Conservation (phyloP, 2,329 filamentous ascomycete genomes). For the Aspergillus ochraceus region DNA sequence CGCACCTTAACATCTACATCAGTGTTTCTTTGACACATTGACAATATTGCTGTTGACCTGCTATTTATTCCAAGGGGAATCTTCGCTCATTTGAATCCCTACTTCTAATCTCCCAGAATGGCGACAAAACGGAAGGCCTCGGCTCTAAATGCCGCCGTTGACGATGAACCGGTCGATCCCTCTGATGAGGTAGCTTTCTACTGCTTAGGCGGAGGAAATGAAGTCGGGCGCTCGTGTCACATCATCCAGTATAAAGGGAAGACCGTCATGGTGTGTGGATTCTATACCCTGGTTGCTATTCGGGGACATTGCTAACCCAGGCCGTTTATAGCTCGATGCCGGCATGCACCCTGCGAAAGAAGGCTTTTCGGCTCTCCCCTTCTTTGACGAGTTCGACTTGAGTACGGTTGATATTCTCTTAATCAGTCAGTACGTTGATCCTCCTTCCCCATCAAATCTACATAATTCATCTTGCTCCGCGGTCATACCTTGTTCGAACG, state of each 20-base stretch:
- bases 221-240: conserved; percentile 95
- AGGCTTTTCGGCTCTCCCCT: conserved; percentile 87
- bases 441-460: conserved; percentile 20
- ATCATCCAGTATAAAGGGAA: conserved; percentile 99
- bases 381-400: conserved; percentile 97
- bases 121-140: conserved; percentile 89
- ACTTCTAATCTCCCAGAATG: conserved; percentile 55
- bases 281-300: background rate
- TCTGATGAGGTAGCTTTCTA: conserved; percentile 93
- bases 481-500: conserved; percentile 5
- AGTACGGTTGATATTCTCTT: conserved; percentile 96
- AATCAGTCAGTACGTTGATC: conserved; percentile 90
- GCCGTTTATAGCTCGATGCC: conserved; percentile 76
- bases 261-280: conserved; percentile 84
- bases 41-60: background rate
- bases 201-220: conserved; percentile 91
- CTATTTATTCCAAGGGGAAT: background rate
- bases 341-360: conserved; percentile 97
- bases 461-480: conserved; percentile 8
- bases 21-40: background rate
- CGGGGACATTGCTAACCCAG: conserved; percentile 10
- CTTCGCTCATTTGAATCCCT: background rate
- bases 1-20: background rate
- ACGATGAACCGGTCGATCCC: conserved; percentile 87
- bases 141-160: conserved; percentile 64